Evolutionary conservation across 1,284 basidiomycete species (phyloP).

Genomic region (Volvariella volvacea): DNA sequence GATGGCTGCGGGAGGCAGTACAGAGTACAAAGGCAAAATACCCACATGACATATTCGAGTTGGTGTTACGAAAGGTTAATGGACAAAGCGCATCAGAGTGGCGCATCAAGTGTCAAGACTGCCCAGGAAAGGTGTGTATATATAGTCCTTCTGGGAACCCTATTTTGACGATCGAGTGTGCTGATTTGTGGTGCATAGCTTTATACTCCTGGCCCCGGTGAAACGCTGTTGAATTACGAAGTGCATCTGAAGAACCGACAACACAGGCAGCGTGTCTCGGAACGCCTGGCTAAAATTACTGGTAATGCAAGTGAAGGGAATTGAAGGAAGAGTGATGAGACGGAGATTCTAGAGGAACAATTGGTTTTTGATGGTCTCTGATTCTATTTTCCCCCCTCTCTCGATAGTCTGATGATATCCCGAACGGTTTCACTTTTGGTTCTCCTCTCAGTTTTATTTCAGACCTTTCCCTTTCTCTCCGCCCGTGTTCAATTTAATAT

Average conservation of each 20-base stretch:
- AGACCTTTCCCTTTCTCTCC: not conserved
- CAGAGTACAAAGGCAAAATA: constrained; percentile 66
- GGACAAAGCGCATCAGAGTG: constrained; percentile 63
- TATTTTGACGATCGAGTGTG: constrained; percentile 13
- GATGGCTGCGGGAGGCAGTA: constrained; percentile 66
- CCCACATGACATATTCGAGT: constrained; percentile 78
- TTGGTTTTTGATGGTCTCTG: too few relatives aligned
- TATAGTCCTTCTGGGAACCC: constrained; percentile 1
- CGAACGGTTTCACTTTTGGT: not conserved
- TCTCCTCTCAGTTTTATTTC: not conserved
- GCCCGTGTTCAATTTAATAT: not conserved
- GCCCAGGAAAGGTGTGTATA: constrained; percentile 78
- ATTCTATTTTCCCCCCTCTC: not conserved
- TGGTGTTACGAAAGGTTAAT: constrained; percentile 56
- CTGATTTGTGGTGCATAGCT: constrained; percentile 39
- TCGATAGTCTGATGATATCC: not conserved
- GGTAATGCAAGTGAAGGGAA: not conserved
- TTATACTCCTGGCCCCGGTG: constrained; percentile 90
- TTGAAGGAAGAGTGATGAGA: too few relatives aligned
- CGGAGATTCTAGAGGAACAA: too few relatives aligned
- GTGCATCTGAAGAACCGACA: constrained; percentile 70
- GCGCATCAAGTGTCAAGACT: constrained; percentile 92
- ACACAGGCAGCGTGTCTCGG: constrained; percentile 42
- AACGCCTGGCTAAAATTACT: constrained; percentile 23
- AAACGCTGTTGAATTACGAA: constrained; percentile 87